Evolutionary conservation across 1,284 basidiomycete genomes (phyloP).

Genomic region (Pseudozyma tsukubaensis): DNA sequence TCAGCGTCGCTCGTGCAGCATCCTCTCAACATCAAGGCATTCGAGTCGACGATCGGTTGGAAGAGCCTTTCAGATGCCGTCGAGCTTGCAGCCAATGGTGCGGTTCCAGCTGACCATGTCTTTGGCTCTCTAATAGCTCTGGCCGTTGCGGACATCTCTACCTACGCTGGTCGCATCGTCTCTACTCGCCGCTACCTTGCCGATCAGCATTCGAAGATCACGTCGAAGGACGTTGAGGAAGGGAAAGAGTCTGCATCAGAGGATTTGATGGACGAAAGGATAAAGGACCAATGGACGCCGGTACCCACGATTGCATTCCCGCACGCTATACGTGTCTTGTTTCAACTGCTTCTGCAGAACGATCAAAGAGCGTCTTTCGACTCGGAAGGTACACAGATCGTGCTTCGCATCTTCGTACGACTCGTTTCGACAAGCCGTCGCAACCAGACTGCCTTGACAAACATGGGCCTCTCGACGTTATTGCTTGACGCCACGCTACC

Average conservation of each 20-base stretch:
- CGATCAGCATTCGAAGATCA: background rate
- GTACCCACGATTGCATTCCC: slow-evolving; percentile 19
- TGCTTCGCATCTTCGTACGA: slow-evolving; percentile 13
- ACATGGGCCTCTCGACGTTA: slow-evolving; percentile 18
- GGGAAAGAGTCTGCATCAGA: background rate
- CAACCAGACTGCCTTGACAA: slow-evolving; percentile 25
- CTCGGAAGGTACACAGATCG: slow-evolving; percentile 11
- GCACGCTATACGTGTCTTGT: slow-evolving; percentile 19
- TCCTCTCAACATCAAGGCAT: slow-evolving; percentile 47
- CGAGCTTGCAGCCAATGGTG: slow-evolving; percentile 23
- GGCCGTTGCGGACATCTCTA: slow-evolving; percentile 51
- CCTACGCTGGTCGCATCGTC: slow-evolving; percentile 29
- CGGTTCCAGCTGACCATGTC: slow-evolving; percentile 24
- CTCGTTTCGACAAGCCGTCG: slow-evolving; percentile 21
- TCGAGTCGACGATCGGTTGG: slow-evolving; percentile 58
- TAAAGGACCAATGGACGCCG: slow-evolving; percentile 31
- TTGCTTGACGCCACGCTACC: slow-evolving; percentile 24
- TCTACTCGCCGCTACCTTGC: slow-evolving; percentile 26
- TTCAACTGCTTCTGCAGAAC: slow-evolving; percentile 15
- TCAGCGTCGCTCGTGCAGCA: slow-evolving; percentile 53
- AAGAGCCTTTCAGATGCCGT: slow-evolving; percentile 34
- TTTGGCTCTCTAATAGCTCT: slow-evolving; percentile 55
- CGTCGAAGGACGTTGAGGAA: background rate
- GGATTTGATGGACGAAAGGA: slow-evolving; percentile 2
- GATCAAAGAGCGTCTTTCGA: slow-evolving; percentile 1